Evolutionary conservation across 208 protist species (phyloP), one percentile per base, ranked within the genome.

Genomic region (Trypanosomatidae sp.): DNA sequence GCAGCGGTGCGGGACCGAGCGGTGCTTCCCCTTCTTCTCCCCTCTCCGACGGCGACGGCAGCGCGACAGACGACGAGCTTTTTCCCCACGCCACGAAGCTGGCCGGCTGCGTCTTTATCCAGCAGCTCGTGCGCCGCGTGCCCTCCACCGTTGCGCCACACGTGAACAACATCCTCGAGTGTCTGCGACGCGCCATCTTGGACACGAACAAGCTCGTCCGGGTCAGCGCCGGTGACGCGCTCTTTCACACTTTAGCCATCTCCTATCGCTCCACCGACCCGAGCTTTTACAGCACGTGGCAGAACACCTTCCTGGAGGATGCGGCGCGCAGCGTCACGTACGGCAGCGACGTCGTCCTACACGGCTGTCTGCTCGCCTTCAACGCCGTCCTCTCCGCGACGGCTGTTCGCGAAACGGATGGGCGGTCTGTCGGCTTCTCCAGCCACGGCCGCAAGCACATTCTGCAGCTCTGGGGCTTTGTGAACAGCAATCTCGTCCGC

Each of bases 321-420:
- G 84, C 82, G 19, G 68, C 86, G 50, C 76, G 79, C 10, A 79
- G 60, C 17, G 74, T 94, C n/a, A 59, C 43, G 30, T 82, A 86
- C 66, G 81, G 79, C 39, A 73, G 47, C 36, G 77, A 79, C 36
- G 60, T 79, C 19, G 75, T 85, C 10, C 72, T 91, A n/a, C 83
- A 91, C 69, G 92, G 88, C 22, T 81, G 76, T 5, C 71, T 95
- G 55, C 67, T 89, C n/a, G 81, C 79, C 6, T 94, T 95, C 65
- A 92, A 92, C 53, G 81, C 93, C 28, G 77, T 95, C 4, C 79
- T 97, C 44, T 81, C 80, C 33, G 92, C 90, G n/a, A 76, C 92
- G 44, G 74, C 78, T 17, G 77, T 64, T 22, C 68, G 62, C 50
- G 76, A 81, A 58, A 68, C 76, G 5, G 84, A 88, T n/a, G 80